These are phyloP conservation scores for Cicer arietinum DNA, from an alignment of 306 rosid genomes.

Conservation along the genomic window DNA sequence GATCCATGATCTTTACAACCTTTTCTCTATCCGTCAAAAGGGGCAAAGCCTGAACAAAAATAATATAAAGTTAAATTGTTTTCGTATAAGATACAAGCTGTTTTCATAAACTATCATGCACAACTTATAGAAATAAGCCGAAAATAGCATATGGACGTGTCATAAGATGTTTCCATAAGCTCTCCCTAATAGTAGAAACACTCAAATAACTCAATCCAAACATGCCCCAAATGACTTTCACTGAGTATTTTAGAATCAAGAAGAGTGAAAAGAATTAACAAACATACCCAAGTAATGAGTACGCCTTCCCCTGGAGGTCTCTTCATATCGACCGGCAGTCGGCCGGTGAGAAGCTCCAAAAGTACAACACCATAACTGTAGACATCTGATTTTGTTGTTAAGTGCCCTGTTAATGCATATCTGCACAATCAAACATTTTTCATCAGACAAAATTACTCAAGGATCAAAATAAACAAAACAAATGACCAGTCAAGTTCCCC, in stretches of 20 bases:
- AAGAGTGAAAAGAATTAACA: slow-evolving; percentile 29
- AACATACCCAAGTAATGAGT: slow-evolving; percentile 91
- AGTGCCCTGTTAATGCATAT: slow-evolving; percentile 95
- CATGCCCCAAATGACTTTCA: background rate
- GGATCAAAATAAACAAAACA: background rate
- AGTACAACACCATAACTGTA: slow-evolving; percentile 94
- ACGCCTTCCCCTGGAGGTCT: slow-evolving; percentile 89
- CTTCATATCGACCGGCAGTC: slow-evolving; percentile 96
- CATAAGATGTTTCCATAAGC: no score
- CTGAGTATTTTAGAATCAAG: background rate
- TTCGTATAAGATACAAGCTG: no score
- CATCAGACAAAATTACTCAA: slow-evolving; percentile 6
- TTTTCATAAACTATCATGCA: no score
- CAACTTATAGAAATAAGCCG: no score
- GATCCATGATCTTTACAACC: slow-evolving; percentile 89
- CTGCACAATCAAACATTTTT: slow-evolving; percentile 56
- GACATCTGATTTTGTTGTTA: slow-evolving; percentile 94
- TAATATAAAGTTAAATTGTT: no score
- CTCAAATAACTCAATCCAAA: background rate
- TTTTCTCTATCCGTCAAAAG: slow-evolving; percentile 85
- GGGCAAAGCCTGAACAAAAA: slow-evolving; percentile 74
- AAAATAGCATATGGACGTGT: no score
- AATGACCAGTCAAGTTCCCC: no score
- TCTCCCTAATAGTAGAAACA: no score
- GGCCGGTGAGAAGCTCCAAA: slow-evolving; percentile 88